A percentile compares a stretch with the other conserved stretches of the same genome.
phyloP scores from a whole-genome alignment of 257 asterid species.

The Gynochthodes officinalis region DNA sequence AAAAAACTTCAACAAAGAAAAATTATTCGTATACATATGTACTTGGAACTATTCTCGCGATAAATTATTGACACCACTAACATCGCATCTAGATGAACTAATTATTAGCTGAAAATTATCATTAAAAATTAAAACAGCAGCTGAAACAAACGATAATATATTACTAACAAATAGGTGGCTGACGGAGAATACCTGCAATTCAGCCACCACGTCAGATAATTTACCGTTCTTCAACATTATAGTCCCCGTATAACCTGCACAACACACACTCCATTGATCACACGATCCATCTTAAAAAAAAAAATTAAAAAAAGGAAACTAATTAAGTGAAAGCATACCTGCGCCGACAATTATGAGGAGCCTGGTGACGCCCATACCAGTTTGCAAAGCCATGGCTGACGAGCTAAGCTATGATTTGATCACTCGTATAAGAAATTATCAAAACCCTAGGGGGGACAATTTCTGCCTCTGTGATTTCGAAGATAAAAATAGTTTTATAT shows the following conservation, averaged over 20 bases:
- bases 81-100: too few species aligned
- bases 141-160: not conserved
- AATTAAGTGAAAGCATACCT: slow-evolving; percentile 16
- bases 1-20: too few species aligned
- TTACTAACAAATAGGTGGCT: not conserved
- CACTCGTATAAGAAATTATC: not conserved
- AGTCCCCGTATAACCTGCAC: slow-evolving; percentile 36
- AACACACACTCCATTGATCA: slow-evolving; percentile 3
- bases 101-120: too few species aligned
- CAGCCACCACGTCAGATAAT: slow-evolving; percentile 34
- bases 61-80: too few species aligned
- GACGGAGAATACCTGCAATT: slow-evolving; percentile 30
- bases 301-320: not conserved
- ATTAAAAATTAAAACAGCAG: too few species aligned
- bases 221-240: slow-evolving; percentile 32
- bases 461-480: not conserved
- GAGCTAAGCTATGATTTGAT: not conserved
- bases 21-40: too few species aligned
- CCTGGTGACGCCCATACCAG: slow-evolving; percentile 31
- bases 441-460: not conserved
- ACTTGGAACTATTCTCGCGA: too few species aligned
- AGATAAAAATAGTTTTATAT: too few species aligned
- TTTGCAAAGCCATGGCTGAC: slow-evolving; percentile 32
- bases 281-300: not conserved
- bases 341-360: slow-evolving; percentile 31